Evolutionary conservation across 2,329 filamentous ascomycete genomes (phyloP).

Genomic region (Stemphylium beticola): DNA sequence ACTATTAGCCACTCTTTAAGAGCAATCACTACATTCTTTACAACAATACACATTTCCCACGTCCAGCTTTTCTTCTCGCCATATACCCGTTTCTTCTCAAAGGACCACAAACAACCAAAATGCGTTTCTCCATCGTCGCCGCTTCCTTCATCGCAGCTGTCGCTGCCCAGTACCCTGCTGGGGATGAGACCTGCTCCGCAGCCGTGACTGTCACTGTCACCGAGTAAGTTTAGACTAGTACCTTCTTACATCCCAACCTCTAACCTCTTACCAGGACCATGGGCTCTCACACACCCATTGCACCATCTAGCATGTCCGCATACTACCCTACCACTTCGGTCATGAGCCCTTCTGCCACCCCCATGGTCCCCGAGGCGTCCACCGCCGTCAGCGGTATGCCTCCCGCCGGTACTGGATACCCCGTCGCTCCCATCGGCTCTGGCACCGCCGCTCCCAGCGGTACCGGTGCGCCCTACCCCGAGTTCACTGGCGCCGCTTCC

Average conservation of each 20-base stretch:
- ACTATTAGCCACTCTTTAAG: constrained; percentile 41
- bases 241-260: background rate
- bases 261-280: constrained; percentile 20
- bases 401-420: background rate
- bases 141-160: constrained; percentile 34
- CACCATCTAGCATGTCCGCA: constrained; percentile 25
- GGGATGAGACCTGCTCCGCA: constrained; percentile 30
- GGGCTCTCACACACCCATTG: constrained; percentile 28
- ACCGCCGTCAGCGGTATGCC: background rate
- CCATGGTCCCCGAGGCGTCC: constrained; percentile 10
- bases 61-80: constrained; percentile 12
- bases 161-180: constrained; percentile 26
- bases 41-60: constrained; percentile 1
- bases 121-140: constrained; percentile 43
- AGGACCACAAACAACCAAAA: constrained; percentile 21
- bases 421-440: constrained; percentile 10
- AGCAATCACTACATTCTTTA: constrained; percentile 21
- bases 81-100: constrained; percentile 11
- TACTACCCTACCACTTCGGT: constrained; percentile 37
- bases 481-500: constrained; percentile 45
- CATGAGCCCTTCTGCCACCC: constrained; percentile 10
- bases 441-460: constrained; percentile 29
- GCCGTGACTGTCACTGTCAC: constrained; percentile 39
- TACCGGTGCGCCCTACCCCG: constrained; percentile 28
- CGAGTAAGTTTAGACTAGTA: constrained; percentile 24